Conservation (phyloP, 768 basidiomycete genomes). For the Pulveroboletus sp. region DNA sequence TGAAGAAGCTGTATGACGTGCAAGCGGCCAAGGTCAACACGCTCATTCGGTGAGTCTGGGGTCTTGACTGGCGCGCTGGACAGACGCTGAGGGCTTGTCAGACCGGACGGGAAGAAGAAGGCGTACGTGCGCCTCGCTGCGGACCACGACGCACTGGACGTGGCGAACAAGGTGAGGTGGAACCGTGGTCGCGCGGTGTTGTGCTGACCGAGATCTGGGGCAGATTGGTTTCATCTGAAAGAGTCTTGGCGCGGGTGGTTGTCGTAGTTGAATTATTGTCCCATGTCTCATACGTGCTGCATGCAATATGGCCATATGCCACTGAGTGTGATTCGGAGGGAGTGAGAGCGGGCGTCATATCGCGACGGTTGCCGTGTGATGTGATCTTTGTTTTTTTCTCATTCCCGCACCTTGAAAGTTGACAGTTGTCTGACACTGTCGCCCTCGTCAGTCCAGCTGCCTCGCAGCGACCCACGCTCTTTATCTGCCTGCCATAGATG, state of each 20-base stretch:
- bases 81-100: conserved; percentile 26
- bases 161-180: conserved; percentile 85
- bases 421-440: too few species aligned
- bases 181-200: background rate
- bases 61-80: background rate
- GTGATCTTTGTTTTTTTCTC: conserved; percentile 9
- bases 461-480: too few species aligned
- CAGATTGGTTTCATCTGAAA: conserved; percentile 92
- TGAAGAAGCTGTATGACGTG: conserved; percentile 98
- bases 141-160: conserved; percentile 96
- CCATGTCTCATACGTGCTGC: conserved; percentile 12
- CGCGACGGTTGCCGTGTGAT: conserved; percentile 19
- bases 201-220: conserved; percentile 4
- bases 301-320: conserved; percentile 7
- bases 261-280: conserved; percentile 3
- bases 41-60: conserved; percentile 75
- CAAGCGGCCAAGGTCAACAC: conserved; percentile 97
- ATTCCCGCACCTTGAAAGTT: background rate
- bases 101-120: conserved; percentile 99
- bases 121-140: conserved; percentile 93
- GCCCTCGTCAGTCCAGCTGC: conserved; percentile 14
- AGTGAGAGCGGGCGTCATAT: background rate
- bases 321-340: too few species aligned
- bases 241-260: background rate
- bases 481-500: conserved; percentile 33